Base-by-base conservation (phyloP, 2,329 filamentous ascomycete species). In the Cadophora gregata region DNA sequence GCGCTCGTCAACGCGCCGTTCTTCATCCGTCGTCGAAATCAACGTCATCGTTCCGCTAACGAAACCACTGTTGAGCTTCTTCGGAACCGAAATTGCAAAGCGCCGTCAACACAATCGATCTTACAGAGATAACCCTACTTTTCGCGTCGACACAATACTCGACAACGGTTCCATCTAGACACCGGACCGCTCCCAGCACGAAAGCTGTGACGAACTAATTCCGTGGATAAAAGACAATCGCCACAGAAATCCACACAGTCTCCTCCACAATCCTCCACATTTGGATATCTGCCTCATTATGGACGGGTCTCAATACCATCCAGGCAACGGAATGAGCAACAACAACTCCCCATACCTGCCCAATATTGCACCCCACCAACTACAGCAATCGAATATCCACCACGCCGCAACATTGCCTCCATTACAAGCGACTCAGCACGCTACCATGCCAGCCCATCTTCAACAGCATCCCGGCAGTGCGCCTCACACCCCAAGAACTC, bases 401-500 rank as follows among this genome's bases (percentile, higher is more conserved):
- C 82, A 84, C 76, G 14, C 27, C 25, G 56, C 62, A 16, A 87
- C 85, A 58, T 80, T 88, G 70, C 85, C 86, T 53, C 85, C 86
- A 71, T 78, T 88, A 70, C 82, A 84, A 71, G 65, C 67, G 25
- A 78, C 81, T 70, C 82, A 81, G 74, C 81, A 82, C 65, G 78
- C 80, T 71, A 79, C 80, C 70, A 84, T 85, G 81, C 82, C 85
- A 72, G 79, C 81, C 62, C 60, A 62, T 27, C 60, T 62, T n/a
- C 60, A 47, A 47, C 42, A 62, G 45, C 78, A 83, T 65, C 89
- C 89, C 80, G 84, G 84, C 66, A 79, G 77, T 69, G 75, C 75
- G 38, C 74, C 75, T 59, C 86, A 89, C 74, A 88, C 86, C 55
- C 87, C 87, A 71, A 83, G 86, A 74, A 88, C 86, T 25, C 85